Evolutionary conservation across 2,329 filamentous ascomycete species (phyloP), one percentile per base, ranked within the genome.

Genomic region (Neonectria hederae): DNA sequence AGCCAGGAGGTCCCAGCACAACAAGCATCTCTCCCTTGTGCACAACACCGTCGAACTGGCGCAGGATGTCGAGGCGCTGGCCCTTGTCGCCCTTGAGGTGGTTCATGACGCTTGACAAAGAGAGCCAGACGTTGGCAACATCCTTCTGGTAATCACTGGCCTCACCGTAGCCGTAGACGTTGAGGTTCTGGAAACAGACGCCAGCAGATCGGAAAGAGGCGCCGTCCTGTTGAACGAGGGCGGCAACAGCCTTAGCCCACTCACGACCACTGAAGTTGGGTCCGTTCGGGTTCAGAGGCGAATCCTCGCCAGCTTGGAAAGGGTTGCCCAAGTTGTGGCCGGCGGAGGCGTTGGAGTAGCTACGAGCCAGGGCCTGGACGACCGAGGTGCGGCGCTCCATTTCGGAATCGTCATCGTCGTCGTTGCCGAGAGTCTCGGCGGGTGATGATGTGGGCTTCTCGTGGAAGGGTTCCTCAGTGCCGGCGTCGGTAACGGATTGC

Each of bases 11-110:
- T 17, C 91, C 91, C 35, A 93, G 83, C 2, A 93, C 91, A 17
- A 93, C 89, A 28, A 93, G 79, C 89, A 93, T 92, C 82, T 93
- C 91, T 46, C 91, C 91, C 65, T 86, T 87, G 73, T 87, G 83
- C 1, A 93, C 88, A 0, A 92, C 74, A 26, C 90, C 90, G 67
- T 92, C 89, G 61, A 92, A 88, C 71, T 87, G 81, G 66, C 84
- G 86, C 65, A 93, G 78, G 69, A 93, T 93, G 71, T 93, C 88
- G 68, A 91, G 89, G 68, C 87, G 86, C 52, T 80, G 83, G 69
- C 83, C 80, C 43, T 83, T 83, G 67, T 84, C 69, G 42, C 87
- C 70, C 4, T 86, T 86, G 30, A 90, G 73, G 1, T 84, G 79
- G 58, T 83, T 82, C 1, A 79, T 73, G n/a, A 83, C 56, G 11